These are phyloP conservation scores for Pestalotiopsis sp. DNA, from an alignment of 2,329 filamentous ascomycete genomes.

Conservation along the genomic window DNA sequence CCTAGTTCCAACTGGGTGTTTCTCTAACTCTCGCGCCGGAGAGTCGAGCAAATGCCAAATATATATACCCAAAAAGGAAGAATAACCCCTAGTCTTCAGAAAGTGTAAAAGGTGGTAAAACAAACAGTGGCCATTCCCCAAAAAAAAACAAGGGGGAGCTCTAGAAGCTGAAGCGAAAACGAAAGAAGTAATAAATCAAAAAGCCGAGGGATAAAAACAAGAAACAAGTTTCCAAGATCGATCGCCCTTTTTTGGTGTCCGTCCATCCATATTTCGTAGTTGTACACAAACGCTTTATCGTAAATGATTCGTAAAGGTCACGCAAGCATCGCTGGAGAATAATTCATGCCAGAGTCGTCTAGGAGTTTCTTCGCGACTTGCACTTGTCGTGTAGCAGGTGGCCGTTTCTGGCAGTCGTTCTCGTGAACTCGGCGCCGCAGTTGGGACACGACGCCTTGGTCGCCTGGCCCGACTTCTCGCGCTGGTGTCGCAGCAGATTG, in stretches of 20 bases:
- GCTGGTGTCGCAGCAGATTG: constrained; percentile 88
- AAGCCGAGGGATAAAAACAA: too few relatives aligned
- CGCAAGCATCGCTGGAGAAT: neutral
- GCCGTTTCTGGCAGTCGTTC: constrained; percentile 85
- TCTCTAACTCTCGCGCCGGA: neutral
- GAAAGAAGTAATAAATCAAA: neutral
- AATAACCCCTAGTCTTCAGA: neutral
- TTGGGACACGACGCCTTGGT: constrained; percentile 87
- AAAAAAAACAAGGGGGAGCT: neutral
- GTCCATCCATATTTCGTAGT: neutral
- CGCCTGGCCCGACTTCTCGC: constrained; percentile 91
- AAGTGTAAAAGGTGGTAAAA: neutral
- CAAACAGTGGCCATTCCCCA: neutral
- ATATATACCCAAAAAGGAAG: neutral
- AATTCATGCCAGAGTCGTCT: constrained; percentile 15
- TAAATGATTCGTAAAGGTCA: constrained; percentile 11
- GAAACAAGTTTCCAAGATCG: neutral
- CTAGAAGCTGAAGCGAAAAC: neutral
- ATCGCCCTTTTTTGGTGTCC: neutral
- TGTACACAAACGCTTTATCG: constrained; percentile 11
- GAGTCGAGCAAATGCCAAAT: neutral
- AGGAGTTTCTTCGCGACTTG: constrained; percentile 67
- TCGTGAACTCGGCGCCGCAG: constrained; percentile 91
- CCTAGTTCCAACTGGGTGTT: neutral
- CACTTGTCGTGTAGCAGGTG: constrained; percentile 89